These are phyloP conservation scores for Syzygium oleosum DNA, from an alignment of 345 rosid genomes.

Conservation along the genomic window DNA sequence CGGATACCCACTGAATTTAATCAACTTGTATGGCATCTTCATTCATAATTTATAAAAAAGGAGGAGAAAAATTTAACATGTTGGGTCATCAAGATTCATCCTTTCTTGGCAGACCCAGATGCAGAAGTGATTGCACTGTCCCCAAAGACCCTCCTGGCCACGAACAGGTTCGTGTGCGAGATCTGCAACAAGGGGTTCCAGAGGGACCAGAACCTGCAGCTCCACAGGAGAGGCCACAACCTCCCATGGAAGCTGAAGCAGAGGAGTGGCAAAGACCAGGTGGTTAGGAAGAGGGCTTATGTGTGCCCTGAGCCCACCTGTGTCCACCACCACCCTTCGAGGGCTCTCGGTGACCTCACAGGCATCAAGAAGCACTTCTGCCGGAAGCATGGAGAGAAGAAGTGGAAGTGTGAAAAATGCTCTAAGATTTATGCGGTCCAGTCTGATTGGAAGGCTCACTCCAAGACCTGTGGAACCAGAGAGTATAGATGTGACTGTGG, in stretches of 20 bases:
- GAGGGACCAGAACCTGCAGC: constrained; percentile 93
- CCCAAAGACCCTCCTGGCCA: constrained; percentile 69
- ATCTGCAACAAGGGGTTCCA: constrained; percentile 93
- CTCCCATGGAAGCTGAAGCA: constrained; percentile 96
- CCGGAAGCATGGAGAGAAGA: constrained; percentile 92
- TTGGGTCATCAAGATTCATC: not conserved
- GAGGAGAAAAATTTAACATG: not conserved
- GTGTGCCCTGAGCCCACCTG: constrained; percentile 78
- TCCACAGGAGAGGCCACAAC: constrained; percentile 92
- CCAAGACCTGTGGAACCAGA: constrained; percentile 90
- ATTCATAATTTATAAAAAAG: not conserved
- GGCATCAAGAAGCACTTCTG: constrained; percentile 94
- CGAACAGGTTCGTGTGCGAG: constrained; percentile 92
- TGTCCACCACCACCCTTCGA: constrained; percentile 86
- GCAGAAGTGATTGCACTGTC: constrained; percentile 91
- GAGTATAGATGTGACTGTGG: constrained; percentile 98
- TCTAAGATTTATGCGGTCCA: constrained; percentile 92
- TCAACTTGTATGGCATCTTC: not conserved
- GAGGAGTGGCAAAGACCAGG: constrained; percentile 30
- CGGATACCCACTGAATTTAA: not conserved
- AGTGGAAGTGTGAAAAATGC: constrained; percentile 96
- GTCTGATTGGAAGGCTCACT: constrained; percentile 96
- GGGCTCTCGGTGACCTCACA: constrained; percentile 93
- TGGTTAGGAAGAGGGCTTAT: constrained; percentile 46
- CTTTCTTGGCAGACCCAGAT: constrained; percentile 56